Evolutionary conservation across 139 green algal genomes (phyloP), one percentile per base, ranked within the genome.

Genomic region (Gonium pectorale): DNA sequence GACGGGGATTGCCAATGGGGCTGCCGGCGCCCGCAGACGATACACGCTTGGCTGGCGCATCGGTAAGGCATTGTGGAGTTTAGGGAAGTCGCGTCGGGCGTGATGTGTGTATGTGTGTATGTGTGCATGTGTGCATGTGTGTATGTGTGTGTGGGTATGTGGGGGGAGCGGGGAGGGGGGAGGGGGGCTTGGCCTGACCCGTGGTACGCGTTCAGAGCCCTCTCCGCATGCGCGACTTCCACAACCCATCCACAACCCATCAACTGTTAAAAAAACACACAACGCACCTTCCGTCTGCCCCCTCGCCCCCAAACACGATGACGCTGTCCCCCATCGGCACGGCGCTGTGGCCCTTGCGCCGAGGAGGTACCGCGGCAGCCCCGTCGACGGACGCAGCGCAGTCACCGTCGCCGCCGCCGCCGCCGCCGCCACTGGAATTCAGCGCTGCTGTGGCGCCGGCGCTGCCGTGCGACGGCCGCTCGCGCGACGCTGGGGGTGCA

Each of bases 301-400:
- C 59, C 44, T 85, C 60, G 8, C 82, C 82, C 5, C 82, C 82
- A 21, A 85, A 82, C 44, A 87, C 41, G 29, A 87, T 41, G 17
- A 87, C 68, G n/a, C 4, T 68, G 70, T 33, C 62, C 0, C 71
- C 82, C 43, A 87, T 0, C 7, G 6, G 40, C 27, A 60, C 67
- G 24, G 71, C 64, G 52, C 33, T 83, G 72, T 87, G 82, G 49
- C 71, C 82, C 38, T 33, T 56, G 11, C 82, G 60, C 46, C 41
- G 56, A 6, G 66, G 27, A 13, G 82, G 82, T 9, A 19, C 51
- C 33, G 63, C 33, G 33, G 63, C 60, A n/a, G 0, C 60, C n/a
- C 21, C n/a, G 21, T 7, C 27, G 5, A 29, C 35, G 33, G 69
- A 35, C 17, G 3, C 64, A 17, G 64, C 3, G 33, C 31, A 33